Evolutionary conservation across 495 filamentous ascomycete genomes (phyloP).

Genomic region (Aspergillus bridgeri): DNA sequence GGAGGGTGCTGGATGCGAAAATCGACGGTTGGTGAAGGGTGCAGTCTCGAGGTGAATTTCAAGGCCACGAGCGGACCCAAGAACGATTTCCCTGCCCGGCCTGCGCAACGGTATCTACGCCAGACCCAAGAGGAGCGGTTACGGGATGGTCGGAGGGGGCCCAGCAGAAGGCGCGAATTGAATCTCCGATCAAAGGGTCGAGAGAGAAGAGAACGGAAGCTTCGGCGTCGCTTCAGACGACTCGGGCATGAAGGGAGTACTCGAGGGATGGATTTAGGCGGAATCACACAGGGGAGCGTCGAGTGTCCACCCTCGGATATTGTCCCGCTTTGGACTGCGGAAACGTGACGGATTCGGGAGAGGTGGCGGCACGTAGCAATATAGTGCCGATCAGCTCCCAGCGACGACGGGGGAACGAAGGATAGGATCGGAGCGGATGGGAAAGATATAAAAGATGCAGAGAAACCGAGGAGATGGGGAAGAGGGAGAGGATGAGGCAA

Average conservation of each 20-base stretch:
- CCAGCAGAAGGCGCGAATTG: constrained; percentile 39
- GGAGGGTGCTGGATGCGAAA: constrained; percentile 3
- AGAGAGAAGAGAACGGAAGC: constrained; percentile 35
- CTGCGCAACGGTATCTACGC: constrained; percentile 38
- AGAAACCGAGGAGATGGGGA: constrained; percentile 1
- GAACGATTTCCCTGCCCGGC: constrained; percentile 36
- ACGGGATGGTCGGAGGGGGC: constrained; percentile 38
- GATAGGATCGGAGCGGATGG: too few species aligned
- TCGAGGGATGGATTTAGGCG: constrained; percentile 36
- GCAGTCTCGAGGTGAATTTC: constrained; percentile 10
- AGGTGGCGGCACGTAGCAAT: constrained; percentile 28
- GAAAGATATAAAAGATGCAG: too few species aligned
- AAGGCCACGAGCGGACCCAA: constrained; percentile 14
- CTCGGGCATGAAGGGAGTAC: constrained; percentile 13
- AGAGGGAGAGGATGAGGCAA: constrained; percentile 10
- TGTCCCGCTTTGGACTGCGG: constrained; percentile 40
- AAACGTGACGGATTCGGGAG: constrained; percentile 30
- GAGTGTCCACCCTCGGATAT: constrained; percentile 42
- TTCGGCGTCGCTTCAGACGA: constrained; percentile 19
- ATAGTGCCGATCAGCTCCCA: constrained; percentile 8
- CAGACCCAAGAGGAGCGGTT: constrained; percentile 43
- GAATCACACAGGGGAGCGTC: constrained; percentile 29
- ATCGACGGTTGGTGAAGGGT: constrained; percentile 16
- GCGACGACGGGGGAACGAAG: too few species aligned
- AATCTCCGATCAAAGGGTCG: constrained; percentile 37